phyloP scores from a whole-genome alignment of 2,329 filamentous ascomycete genomes.

The Aspergillus novoparasiticus region DNA sequence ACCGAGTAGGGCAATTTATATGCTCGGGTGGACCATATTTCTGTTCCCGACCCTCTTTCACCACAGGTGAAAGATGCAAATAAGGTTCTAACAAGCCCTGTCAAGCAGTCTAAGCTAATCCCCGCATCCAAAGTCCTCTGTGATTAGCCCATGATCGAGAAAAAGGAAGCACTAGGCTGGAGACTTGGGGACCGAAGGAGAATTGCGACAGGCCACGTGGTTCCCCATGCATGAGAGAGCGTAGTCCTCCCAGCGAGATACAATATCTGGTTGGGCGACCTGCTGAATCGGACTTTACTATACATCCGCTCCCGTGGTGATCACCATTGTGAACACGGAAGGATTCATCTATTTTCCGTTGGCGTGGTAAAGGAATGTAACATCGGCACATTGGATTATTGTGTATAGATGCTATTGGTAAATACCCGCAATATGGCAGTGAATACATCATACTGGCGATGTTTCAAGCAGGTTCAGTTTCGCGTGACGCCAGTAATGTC shows the following conservation, averaged over 20 bases:
- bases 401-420: not conserved
- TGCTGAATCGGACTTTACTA: not conserved
- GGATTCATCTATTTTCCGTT: not conserved
- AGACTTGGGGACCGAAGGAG: not conserved
- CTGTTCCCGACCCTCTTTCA: not conserved
- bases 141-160: not conserved
- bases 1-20: not conserved
- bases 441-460: too few relatives aligned
- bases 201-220: not conserved
- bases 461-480: too few relatives aligned
- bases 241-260: not conserved
- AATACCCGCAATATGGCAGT: too few relatives aligned
- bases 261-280: not conserved
- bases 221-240: not conserved
- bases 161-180: rapidly evolving
- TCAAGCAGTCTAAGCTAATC: not conserved
- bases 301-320: not conserved
- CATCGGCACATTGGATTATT: not conserved
- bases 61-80: not conserved
- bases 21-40: not conserved
- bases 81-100: not conserved
- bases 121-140: not conserved
- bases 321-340: not conserved
- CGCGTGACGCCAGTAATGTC: rapidly evolving
- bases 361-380: not conserved